A percentile compares a stretch with the other conserved stretches of the same genome.
Conservation (phyloP, 148 eudicot species). For the Vaccinium darrowii region DNA sequence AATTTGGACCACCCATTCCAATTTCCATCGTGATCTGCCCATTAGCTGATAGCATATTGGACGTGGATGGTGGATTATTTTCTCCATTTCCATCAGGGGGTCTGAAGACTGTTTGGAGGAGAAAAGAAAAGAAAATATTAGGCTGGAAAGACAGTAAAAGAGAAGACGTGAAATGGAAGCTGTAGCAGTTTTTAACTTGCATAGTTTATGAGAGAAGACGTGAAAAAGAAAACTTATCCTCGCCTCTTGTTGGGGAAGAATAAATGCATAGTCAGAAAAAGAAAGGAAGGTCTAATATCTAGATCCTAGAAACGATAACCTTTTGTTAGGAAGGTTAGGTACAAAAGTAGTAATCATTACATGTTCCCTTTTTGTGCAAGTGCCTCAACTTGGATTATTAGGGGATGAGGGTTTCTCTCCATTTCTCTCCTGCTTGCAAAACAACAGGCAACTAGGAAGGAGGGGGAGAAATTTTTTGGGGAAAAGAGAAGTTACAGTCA, state of each 20-base stretch:
- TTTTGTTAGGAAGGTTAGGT: not conserved
- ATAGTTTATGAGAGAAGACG: too few relatives aligned
- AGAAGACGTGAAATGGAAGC: slow-evolving; percentile 40
- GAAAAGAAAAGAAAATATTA: not conserved
- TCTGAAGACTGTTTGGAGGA: slow-evolving; percentile 36
- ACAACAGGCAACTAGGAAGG: slow-evolving; percentile 23
- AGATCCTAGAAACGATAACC: not conserved
- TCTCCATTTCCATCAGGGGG: slow-evolving; percentile 40
- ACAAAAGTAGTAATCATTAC: not conserved
- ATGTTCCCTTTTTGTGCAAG: not conserved
- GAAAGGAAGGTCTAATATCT: too few relatives aligned
- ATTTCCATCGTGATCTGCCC: not conserved
- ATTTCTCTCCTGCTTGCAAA: not conserved
- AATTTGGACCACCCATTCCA: not conserved
- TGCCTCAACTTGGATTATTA: not conserved
- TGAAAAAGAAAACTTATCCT: not conserved
- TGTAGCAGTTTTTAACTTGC: not conserved
- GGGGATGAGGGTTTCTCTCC: not conserved
- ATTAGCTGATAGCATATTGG: not conserved
- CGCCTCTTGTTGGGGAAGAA: not conserved
- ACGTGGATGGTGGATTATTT: slow-evolving; percentile 24
- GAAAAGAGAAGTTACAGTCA: too few relatives aligned
- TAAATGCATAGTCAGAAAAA: not conserved
- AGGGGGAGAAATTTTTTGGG: slow-evolving; percentile 47
- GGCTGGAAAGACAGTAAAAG: slow-evolving; percentile 35